Evolutionary conservation across 805 yeast species (phyloP).

Genomic region (Wickerhamiella parazyma): DNA sequence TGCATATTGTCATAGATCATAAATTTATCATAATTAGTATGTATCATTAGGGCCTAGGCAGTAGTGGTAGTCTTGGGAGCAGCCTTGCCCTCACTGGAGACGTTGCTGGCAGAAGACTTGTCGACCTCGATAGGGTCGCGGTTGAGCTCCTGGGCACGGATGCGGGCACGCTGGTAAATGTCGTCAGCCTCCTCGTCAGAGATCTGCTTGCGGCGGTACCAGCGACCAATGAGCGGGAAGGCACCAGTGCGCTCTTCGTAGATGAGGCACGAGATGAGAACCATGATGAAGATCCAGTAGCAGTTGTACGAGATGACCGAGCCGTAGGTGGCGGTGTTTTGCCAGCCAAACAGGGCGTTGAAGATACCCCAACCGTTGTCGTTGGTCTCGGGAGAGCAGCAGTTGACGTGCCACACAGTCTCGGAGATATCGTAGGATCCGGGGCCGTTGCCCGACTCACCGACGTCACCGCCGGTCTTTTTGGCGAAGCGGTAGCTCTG

Average conservation of each 20-base stretch:
- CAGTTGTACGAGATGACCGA: slow-evolving; percentile 78
- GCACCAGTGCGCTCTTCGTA: slow-evolving; percentile 78
- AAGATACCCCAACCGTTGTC: slow-evolving; percentile 93
- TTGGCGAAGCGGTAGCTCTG: slow-evolving; percentile 52
- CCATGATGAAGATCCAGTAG: slow-evolving; percentile 67
- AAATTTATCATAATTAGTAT: not conserved
- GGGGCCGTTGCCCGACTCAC: slow-evolving; percentile 86
- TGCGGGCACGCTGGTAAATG: slow-evolving; percentile 19
- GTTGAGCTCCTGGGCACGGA: slow-evolving; percentile 11
- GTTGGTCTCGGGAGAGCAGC: slow-evolving; percentile 76
- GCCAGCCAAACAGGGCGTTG: slow-evolving; percentile 93
- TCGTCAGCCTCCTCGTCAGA: slow-evolving; percentile 28
- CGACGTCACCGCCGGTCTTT: slow-evolving; percentile 84
- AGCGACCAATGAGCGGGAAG: slow-evolving; percentile 41
- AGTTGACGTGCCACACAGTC: slow-evolving; percentile 91
- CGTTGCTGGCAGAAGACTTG: slow-evolving; percentile 2
- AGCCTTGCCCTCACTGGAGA: not conserved
- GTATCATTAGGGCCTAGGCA: not conserved
- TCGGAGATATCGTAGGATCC: slow-evolving; percentile 77
- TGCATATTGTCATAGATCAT: not conserved
- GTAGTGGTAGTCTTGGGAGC: not conserved
- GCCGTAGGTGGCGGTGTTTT: slow-evolving; percentile 88
- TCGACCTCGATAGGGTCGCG: slow-evolving; percentile 10
- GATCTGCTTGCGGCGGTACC: slow-evolving; percentile 30
- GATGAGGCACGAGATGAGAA: slow-evolving; percentile 45